Evolutionary conservation across 2,329 filamentous ascomycete species (phyloP).

Genomic region (Arthrobotrys entomopaga): DNA sequence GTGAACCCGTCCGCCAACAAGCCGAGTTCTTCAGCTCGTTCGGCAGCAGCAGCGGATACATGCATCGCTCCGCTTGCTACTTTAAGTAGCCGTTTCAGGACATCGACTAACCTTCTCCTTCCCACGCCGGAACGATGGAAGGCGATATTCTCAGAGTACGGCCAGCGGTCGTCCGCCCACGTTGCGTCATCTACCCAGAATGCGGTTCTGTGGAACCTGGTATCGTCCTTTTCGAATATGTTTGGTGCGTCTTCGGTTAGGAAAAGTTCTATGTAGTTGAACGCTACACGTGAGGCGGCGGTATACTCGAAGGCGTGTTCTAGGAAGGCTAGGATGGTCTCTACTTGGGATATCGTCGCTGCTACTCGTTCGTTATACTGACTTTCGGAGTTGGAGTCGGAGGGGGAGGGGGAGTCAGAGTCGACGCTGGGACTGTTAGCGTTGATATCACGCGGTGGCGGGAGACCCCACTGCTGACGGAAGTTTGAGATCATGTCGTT

Average conservation of each 20-base stretch:
- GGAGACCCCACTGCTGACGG: too few relatives aligned
- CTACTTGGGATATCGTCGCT: not conserved
- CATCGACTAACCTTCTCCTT: not conserved
- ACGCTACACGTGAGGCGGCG: not conserved
- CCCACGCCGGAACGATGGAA: not conserved
- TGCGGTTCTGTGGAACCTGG: not conserved
- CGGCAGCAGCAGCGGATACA: not conserved
- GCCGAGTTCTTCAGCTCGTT: not conserved
- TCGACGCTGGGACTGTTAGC: too few relatives aligned
- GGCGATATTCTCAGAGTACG: not conserved
- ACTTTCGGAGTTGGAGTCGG: not conserved
- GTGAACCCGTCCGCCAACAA: not conserved
- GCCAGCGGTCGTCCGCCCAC: not conserved
- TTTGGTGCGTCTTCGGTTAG: not conserved
- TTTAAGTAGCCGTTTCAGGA: not conserved
- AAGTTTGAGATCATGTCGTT: not conserved
- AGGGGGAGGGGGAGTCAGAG: too few relatives aligned
- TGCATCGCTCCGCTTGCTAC: not conserved
- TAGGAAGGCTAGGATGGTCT: not conserved
- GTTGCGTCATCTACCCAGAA: slow-evolving; percentile 9
- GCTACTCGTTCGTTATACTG: not conserved
- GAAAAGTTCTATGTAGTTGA: not conserved
- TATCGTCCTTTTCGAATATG: not conserved
- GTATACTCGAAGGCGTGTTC: not conserved
- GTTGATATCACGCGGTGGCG: too few relatives aligned